Percentiles rank a stretch among this genome's conserved stretches.
Conservation (phyloP, 202 grass and related monocot species). For the Elaeis oleifera region DNA sequence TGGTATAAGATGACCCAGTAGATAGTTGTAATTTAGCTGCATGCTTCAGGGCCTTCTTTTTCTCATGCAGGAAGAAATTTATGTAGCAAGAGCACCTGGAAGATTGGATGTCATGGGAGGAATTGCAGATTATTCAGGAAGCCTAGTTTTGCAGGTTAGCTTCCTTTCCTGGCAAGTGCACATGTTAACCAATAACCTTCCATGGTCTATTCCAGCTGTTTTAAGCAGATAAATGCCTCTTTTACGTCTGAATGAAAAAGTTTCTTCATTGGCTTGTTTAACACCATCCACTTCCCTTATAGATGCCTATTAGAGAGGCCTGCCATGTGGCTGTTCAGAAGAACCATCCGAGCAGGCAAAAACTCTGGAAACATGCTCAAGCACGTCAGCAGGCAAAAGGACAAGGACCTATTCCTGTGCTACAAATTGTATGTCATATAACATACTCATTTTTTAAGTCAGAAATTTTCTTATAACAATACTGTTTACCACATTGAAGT, state of each 20-base stretch:
- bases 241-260: too few species aligned
- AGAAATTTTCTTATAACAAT: neutral
- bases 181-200: neutral
- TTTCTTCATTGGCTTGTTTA: too few species aligned
- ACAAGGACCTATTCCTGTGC: constrained; percentile 51
- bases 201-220: too few species aligned
- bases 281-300: neutral
- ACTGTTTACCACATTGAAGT: neutral
- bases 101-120: constrained; percentile 93
- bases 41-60: neutral
- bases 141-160: constrained; percentile 81
- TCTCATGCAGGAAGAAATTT: constrained; percentile 68
- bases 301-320: constrained; percentile 96
- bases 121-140: constrained; percentile 95
- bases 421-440: constrained; percentile 76
- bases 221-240: too few species aligned
- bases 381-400: constrained; percentile 76
- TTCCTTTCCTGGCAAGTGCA: neutral
- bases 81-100: constrained; percentile 91
- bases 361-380: constrained; percentile 88
- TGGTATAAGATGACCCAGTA: too few species aligned
- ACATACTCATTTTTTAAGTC: neutral
- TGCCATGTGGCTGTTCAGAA: constrained; percentile 98
- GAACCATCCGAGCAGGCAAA: constrained; percentile 64
- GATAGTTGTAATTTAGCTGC: too few species aligned